Evolutionary conservation across 495 filamentous ascomycete species (phyloP).

Genomic region (Ramalina peruviana): DNA sequence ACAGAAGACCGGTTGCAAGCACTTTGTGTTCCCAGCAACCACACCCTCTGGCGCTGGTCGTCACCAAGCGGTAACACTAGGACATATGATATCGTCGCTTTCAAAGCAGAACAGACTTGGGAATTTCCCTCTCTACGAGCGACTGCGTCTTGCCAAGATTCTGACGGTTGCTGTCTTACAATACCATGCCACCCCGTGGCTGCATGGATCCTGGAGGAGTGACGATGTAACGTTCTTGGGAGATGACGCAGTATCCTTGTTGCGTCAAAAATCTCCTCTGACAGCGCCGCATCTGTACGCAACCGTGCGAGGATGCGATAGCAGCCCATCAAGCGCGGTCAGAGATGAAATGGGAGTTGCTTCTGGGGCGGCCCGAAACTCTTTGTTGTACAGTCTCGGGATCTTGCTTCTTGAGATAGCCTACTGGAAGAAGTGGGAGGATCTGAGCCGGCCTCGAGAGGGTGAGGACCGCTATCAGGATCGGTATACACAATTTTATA

Average conservation of each 20-base stretch:
- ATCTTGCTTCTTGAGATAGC: slow-evolving; percentile 3
- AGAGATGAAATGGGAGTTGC: background rate
- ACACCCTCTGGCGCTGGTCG: background rate
- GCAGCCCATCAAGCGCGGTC: too few species aligned
- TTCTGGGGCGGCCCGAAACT: background rate
- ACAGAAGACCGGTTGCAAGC: slow-evolving; percentile 6
- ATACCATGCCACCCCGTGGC: slow-evolving; percentile 25
- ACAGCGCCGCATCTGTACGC: slow-evolving; percentile 20
- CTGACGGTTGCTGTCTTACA: slow-evolving; percentile 23
- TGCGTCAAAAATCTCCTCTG: background rate
- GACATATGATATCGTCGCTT: slow-evolving; percentile 6
- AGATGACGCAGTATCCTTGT: background rate
- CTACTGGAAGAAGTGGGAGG: background rate
- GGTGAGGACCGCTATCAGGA: too few species aligned
- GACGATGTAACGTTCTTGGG: slow-evolving; percentile 21
- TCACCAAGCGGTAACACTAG: slow-evolving; percentile 7
- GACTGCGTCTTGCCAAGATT: slow-evolving; percentile 20
- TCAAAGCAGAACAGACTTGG: background rate
- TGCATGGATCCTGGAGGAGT: slow-evolving; percentile 19
- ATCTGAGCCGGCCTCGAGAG: background rate
- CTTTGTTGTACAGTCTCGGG: background rate
- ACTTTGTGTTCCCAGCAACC: slow-evolving; percentile 15
- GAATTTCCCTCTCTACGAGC: slow-evolving; percentile 12
- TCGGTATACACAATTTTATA: background rate
- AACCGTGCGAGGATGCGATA: slow-evolving; percentile 3